Conservation (phyloP, 2,329 filamentous ascomycete genomes). For the Fusarium subtropicale region DNA sequence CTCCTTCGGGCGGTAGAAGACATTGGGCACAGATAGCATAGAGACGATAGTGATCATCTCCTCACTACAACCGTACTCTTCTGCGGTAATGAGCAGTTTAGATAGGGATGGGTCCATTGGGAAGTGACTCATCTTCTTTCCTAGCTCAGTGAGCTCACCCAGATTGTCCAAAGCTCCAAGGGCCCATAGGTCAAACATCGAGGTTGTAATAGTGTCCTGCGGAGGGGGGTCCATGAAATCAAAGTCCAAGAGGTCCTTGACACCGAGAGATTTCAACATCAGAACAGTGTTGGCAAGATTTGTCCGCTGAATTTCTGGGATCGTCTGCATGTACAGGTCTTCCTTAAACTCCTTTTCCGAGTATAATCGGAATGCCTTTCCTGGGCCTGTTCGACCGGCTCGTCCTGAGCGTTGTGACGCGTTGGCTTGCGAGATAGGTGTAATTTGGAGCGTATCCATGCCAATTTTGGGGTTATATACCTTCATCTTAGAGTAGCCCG, state of each 20-base stretch:
- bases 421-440: slow-evolving; percentile 96
- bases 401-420: slow-evolving; percentile 92
- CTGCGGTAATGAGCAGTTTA: slow-evolving; percentile 92
- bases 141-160: slow-evolving; percentile 88
- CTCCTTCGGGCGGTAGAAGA: slow-evolving; percentile 97
- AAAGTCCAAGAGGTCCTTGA: slow-evolving; percentile 94
- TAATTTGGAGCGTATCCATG: slow-evolving; percentile 98
- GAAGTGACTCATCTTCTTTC: slow-evolving; percentile 94
- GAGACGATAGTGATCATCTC: slow-evolving; percentile 99
- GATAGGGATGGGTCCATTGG: slow-evolving; percentile 97
- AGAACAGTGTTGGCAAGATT: slow-evolving; percentile 96
- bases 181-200: slow-evolving; percentile 97
- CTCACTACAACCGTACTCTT: slow-evolving; percentile 91
- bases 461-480: slow-evolving; percentile 99
- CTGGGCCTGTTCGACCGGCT: slow-evolving; percentile 92
- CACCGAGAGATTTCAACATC: slow-evolving; percentile 91
- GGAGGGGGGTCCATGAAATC: slow-evolving; percentile 99
- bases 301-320: slow-evolving; percentile 96
- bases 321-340: slow-evolving; percentile 95
- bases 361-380: slow-evolving; percentile 93
- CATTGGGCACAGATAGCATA: slow-evolving; percentile 95
- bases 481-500: slow-evolving; percentile 96
- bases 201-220: slow-evolving; percentile 97
- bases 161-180: slow-evolving; percentile 93
- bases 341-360: slow-evolving; percentile 96